phyloP scores from a whole-genome alignment of 257 asterid genomes.

The Coffea eugenioides region DNA sequence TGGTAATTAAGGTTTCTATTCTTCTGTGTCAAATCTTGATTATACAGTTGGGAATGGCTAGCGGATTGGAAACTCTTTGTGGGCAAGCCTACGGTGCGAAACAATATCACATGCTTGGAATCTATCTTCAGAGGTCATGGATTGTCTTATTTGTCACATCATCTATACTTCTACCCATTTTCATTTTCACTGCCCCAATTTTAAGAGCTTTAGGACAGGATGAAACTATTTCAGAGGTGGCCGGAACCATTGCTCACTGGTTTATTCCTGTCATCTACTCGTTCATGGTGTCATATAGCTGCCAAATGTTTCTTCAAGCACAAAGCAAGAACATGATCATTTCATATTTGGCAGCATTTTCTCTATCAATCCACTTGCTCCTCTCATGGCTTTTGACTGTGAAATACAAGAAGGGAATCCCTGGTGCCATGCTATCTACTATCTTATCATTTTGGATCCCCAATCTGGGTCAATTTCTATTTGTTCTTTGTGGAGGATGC shows the following conservation, averaged over 20 bases:
- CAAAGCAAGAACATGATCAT: conserved; percentile 78
- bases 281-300: conserved; percentile 47
- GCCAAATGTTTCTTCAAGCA: conserved; percentile 80
- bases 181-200: conserved; percentile 49
- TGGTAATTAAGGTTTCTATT: background rate
- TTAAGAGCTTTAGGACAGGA: conserved; percentile 67
- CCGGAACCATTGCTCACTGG: conserved; percentile 49
- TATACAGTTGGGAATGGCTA: conserved; percentile 73
- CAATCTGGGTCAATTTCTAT: conserved; percentile 53
- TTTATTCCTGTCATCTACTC: conserved; percentile 60
- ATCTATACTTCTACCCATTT: conserved; percentile 46
- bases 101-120: conserved; percentile 78
- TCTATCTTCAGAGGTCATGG: conserved; percentile 84
- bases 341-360: conserved; percentile 53
- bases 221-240: conserved; percentile 41
- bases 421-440: conserved; percentile 67
- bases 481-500: conserved; percentile 59
- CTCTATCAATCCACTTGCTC: conserved; percentile 44
- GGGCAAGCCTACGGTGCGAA: conserved; percentile 87
- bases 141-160: conserved; percentile 36
- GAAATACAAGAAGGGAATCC: conserved; percentile 44
- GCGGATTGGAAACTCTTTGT: conserved; percentile 72
- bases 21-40: background rate
- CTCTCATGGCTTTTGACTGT: conserved; percentile 65
- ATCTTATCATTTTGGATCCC: conserved; percentile 71